Evolutionary conservation across 495 filamentous ascomycete genomes (phyloP).

Genomic region (Penicillium pancosmium): DNA sequence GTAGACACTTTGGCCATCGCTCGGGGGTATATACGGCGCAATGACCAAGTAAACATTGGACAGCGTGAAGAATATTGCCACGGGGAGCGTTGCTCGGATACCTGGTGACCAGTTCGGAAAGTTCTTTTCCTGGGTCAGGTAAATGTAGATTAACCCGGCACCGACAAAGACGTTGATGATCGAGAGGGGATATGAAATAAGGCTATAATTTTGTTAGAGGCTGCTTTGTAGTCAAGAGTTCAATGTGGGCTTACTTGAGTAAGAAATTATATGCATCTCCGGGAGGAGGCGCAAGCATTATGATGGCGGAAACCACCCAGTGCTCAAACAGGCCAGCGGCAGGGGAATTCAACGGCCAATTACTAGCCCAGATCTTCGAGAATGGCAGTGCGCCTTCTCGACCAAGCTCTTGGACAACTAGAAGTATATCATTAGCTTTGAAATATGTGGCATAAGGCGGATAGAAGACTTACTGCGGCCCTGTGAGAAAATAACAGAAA

Average conservation of each 20-base stretch:
- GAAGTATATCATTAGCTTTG: background rate
- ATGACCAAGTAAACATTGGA: constrained; percentile 61
- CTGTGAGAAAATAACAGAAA: constrained; percentile 71
- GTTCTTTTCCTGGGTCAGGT: constrained; percentile 47
- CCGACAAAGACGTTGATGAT: constrained; percentile 64
- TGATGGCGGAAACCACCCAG: constrained; percentile 60
- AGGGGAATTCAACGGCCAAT: constrained; percentile 64
- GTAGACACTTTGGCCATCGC: constrained; percentile 58
- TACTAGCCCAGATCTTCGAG: constrained; percentile 64
- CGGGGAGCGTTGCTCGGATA: constrained; percentile 39
- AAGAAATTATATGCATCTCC: constrained; percentile 69
- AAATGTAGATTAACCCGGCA: constrained; percentile 57
- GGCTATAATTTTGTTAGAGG: constrained; percentile 37
- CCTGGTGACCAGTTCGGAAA: constrained; percentile 42
- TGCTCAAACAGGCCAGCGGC: constrained; percentile 64
- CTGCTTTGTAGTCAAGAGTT: background rate
- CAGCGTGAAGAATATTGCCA: constrained; percentile 59
- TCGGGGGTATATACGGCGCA: constrained; percentile 68
- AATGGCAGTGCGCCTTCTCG: constrained; percentile 67
- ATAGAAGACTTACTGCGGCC: constrained; percentile 50
- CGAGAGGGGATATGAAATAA: constrained; percentile 63
- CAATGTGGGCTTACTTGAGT: constrained; percentile 48
- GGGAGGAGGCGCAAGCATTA: constrained; percentile 64
- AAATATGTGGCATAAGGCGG: constrained; percentile 34
- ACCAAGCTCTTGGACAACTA: constrained; percentile 64